phyloP scores from a whole-genome alignment of 495 filamentous ascomycete species.

The Ramalina intermedia region DNA sequence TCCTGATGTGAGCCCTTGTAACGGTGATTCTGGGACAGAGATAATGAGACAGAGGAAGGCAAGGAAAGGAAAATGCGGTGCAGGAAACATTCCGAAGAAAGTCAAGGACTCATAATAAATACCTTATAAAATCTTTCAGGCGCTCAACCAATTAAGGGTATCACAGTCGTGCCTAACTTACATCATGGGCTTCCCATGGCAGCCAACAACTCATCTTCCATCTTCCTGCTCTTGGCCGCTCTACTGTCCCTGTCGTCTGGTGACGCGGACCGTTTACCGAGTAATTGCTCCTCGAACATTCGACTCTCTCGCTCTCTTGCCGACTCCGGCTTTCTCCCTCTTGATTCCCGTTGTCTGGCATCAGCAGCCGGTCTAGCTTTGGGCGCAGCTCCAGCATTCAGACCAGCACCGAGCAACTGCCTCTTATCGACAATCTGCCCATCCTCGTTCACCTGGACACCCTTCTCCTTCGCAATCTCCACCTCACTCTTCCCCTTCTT shows the following conservation, averaged over 20 bases:
- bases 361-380: constrained; percentile 33
- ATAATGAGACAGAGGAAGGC: neutral
- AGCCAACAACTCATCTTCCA: constrained; percentile 53
- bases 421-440: constrained; percentile 90
- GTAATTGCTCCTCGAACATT: constrained; percentile 65
- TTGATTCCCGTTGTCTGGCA: neutral
- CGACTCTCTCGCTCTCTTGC: constrained; percentile 58
- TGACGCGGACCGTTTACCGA: constrained; percentile 11
- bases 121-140: neutral
- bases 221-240: constrained; percentile 56
- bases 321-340: constrained; percentile 9
- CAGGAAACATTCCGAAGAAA: neutral
- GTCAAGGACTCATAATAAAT: neutral
- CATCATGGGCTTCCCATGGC: constrained; percentile 1
- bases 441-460: constrained; percentile 74
- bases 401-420: constrained; percentile 70
- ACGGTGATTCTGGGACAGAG: too few relatives aligned
- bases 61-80: neutral
- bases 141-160: neutral
- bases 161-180: neutral
- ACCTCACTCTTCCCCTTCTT: constrained; percentile 51
- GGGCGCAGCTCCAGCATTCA: constrained; percentile 52
- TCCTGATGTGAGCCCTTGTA: constrained; percentile 5
- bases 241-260: constrained; percentile 40
- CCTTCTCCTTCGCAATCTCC: constrained; percentile 55